A percentile compares a stretch with the other conserved stretches of the same genome.
phyloP scores from a whole-genome alignment of 495 filamentous ascomycete genomes.

The Aspergillus avenaceus region DNA sequence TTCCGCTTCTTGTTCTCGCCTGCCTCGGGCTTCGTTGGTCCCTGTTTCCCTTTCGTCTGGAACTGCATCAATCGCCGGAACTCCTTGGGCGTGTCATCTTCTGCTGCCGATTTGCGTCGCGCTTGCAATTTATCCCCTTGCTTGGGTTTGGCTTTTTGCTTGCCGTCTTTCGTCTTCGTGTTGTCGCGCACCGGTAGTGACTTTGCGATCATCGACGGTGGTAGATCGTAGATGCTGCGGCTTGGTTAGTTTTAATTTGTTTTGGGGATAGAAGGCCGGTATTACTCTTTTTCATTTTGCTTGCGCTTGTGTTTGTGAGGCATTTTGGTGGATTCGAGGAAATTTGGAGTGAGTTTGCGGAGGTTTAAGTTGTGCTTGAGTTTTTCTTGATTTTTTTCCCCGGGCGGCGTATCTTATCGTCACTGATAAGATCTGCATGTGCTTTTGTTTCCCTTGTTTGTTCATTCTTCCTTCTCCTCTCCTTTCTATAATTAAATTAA shows the following conservation, averaged over 20 bases:
- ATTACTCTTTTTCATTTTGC: conserved; percentile 45
- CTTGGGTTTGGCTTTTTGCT: conserved; percentile 8
- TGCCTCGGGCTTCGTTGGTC: conserved; percentile 65
- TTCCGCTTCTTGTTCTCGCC: conserved; percentile 54
- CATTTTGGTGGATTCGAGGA: no score
- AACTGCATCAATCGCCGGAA: conserved; percentile 79
- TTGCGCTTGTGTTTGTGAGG: conserved; percentile 79
- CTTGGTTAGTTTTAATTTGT: neutral
- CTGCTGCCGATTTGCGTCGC: conserved; percentile 40
- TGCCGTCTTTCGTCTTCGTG: conserved; percentile 22
- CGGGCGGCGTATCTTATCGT: conserved; percentile 9
- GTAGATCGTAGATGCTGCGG: conserved; percentile 62
- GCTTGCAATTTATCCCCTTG: conserved; percentile 24
- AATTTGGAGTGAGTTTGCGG: conserved; percentile 11
- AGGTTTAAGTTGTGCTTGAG: neutral
- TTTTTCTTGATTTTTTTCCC: conserved; percentile 5
- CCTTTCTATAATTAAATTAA: no score
- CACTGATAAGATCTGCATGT: conserved; percentile 9
- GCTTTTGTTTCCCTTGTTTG: no score
- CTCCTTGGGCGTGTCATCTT: conserved; percentile 80
- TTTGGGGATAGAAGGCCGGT: neutral
- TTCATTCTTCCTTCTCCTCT: no score
- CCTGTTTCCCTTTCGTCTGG: conserved; percentile 47
- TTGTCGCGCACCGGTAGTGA: conserved; percentile 56
- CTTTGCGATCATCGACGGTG: conserved; percentile 65